Percentiles rank a stretch among this genome's conserved stretches.
Conservation (phyloP, 164 flowering plant genomes). For the Tinospora cordifolia region DNA sequence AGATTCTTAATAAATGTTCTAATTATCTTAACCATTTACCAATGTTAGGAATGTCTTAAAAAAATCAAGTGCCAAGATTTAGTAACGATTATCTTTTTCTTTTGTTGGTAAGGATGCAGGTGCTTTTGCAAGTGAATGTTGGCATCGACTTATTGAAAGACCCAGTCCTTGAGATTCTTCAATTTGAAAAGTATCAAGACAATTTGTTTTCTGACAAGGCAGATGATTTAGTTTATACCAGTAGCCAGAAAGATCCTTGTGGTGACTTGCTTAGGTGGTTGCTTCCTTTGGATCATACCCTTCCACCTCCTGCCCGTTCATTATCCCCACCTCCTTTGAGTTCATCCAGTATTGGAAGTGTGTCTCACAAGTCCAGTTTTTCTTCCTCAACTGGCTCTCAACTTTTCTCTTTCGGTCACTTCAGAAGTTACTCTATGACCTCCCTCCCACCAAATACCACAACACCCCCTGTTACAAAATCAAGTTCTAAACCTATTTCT, state of each 20-base stretch:
- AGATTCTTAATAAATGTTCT: too few species aligned
- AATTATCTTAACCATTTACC: too few species aligned
- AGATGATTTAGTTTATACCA: conserved; percentile 16
- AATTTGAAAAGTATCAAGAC: conserved; percentile 69
- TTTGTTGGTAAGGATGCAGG: conserved; percentile 92
- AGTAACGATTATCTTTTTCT: conserved; percentile 40
- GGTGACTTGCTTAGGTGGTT: conserved; percentile 82
- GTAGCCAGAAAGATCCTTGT: conserved; percentile 52
- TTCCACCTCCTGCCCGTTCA: conserved; percentile 52
- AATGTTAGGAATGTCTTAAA: background rate
- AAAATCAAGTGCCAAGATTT: background rate
- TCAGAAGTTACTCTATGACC: conserved; percentile 97
- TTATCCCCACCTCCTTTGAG: conserved; percentile 57
- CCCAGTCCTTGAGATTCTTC: conserved; percentile 87
- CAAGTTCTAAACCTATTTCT: conserved; percentile 46
- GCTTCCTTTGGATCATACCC: conserved; percentile 73
- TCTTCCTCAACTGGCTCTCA: conserved; percentile 69
- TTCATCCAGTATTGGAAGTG: conserved; percentile 40
- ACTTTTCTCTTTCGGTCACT: conserved; percentile 71
- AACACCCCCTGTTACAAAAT: conserved; percentile 35
- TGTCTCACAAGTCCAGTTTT: conserved; percentile 38
- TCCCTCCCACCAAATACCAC: conserved; percentile 58
- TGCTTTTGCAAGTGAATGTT: conserved; percentile 81
- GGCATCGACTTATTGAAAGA: conserved; percentile 51
- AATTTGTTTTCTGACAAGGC: conserved; percentile 24